Percentiles rank a stretch among this genome's conserved stretches.
Evolutionary conservation across 768 basidiomycete species (phyloP).

Genomic region (Lentinus tigrinus): DNA sequence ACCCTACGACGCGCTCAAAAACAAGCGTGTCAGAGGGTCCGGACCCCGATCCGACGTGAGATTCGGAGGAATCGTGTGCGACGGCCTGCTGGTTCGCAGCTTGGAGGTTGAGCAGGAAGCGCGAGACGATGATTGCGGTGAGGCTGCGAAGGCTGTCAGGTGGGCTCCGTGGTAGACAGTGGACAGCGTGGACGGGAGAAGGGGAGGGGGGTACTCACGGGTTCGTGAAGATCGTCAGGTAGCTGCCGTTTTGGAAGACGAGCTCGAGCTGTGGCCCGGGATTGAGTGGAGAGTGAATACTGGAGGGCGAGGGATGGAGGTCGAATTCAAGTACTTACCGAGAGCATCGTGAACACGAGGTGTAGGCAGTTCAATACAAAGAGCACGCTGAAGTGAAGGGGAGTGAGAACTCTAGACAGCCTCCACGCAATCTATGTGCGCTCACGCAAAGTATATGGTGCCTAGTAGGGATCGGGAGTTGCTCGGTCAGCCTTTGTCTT

Average conservation of each 20-base stretch:
- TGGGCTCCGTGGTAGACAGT: no score
- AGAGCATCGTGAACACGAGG: slow-evolving; percentile 6
- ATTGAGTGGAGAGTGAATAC: no score
- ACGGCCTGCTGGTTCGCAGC: no score
- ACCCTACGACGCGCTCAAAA: no score
- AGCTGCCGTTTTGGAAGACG: not conserved
- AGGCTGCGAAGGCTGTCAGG: not conserved
- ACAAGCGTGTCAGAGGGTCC: no score
- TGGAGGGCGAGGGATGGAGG: no score
- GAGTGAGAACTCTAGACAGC: no score
- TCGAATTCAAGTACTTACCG: not conserved
- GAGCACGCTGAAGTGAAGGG: not conserved
- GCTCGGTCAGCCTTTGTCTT: not conserved
- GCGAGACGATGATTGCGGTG: slow-evolving; percentile 5
- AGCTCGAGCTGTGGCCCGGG: not conserved
- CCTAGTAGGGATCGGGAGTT: not conserved
- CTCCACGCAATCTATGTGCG: not conserved
- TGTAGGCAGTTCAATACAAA: slow-evolving; percentile 1
- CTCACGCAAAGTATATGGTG: slow-evolving; percentile 4
- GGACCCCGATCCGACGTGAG: no score
- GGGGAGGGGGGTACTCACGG: not conserved
- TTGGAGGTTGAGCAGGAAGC: slow-evolving; percentile 13
- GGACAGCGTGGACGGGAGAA: no score
- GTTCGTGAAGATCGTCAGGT: slow-evolving; percentile 8
- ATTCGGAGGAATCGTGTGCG: no score